phyloP scores from a whole-genome alignment of 1,284 basidiomycete species.

The Ganoderma leucocontextum region DNA sequence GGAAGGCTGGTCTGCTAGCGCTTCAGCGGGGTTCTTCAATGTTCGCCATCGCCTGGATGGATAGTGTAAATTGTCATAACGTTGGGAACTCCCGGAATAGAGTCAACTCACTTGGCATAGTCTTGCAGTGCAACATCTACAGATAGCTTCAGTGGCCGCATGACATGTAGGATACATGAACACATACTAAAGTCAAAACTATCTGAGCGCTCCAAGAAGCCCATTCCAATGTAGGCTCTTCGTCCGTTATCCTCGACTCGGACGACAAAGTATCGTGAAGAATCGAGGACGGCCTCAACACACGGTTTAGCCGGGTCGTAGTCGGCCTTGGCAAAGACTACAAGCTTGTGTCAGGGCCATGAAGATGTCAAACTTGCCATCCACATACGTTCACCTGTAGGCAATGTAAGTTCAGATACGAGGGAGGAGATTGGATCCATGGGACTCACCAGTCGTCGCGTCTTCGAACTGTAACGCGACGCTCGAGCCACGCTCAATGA shows the following conservation, averaged over 20 bases:
- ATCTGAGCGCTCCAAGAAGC: constrained; percentile 90
- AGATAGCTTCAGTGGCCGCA: constrained; percentile 1
- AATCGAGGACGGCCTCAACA: constrained; percentile 96
- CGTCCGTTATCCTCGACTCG: constrained; percentile 88
- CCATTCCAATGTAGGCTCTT: constrained; percentile 94
- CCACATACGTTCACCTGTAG: constrained; percentile 38
- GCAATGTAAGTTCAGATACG: neutral
- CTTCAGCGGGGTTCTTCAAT: constrained; percentile 60
- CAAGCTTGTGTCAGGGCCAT: neutral
- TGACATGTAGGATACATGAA: neutral
- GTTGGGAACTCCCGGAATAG: neutral
- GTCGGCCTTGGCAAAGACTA: constrained; percentile 91
- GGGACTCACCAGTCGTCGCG: constrained; percentile 67
- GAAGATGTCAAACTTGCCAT: neutral
- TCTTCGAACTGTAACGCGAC: constrained; percentile 80
- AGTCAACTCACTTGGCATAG: constrained; percentile 79
- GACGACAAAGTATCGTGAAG: constrained; percentile 95
- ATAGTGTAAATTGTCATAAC: neutral
- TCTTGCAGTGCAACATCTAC: constrained; percentile 96
- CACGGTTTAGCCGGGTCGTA: constrained; percentile 85
- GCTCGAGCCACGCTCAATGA: constrained; percentile 75
- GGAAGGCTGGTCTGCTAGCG: constrained; percentile 52
- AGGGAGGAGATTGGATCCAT: neutral
- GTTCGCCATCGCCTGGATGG: constrained; percentile 66
- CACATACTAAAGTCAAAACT: constrained; percentile 92